Evolutionary conservation across 2,329 filamentous ascomycete genomes (phyloP), one percentile per base, ranked within the genome.

Genomic region (Botrytis sinoallii): DNA sequence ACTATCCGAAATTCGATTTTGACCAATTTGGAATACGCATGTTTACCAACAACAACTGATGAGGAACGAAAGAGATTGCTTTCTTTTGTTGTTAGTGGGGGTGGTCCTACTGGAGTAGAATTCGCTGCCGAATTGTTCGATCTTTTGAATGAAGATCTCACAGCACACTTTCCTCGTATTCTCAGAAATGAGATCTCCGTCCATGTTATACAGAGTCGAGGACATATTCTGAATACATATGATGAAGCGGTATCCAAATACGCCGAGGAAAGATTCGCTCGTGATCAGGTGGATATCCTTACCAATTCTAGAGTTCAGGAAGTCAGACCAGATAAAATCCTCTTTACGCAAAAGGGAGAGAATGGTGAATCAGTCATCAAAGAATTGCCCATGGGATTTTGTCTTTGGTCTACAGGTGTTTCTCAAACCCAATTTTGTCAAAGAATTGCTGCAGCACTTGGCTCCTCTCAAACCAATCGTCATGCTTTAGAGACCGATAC

Each of bases 131-230:
- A 99, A 82, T 87, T 99, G 10, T 98, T 93, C 82, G 96, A 99
- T 82, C 91, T 99, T 82, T 87, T 99, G 25, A 99, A 99, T 80
- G 97, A 99, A 82, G 96, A 99, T 81, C 84, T 99, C 61, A 91
- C 91, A 61, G 86, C 88, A 70, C 90, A 92, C 78, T 99, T 97
- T 82, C 96, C 96, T 3, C 91, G 91, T 76, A 89, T 99, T 44
- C 84, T 99, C n/a, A 90, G 96, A 75, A 98, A 98, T 81, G 94
- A 99, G 82, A 97, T 99, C 67, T 98, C 96, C 0, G 95, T 99
- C 1, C 97, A 99, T 81, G 87, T 99, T 65, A 98, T 99, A 75
- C 96, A 99, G 81, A 97, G 94, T 79, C 90, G 96, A 74, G 91
- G 92, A 59, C 96, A 99, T 79, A 99, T 99, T 76, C 86, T 99